These are phyloP conservation scores for Geotrichum restrictum DNA, from an alignment of 1,139 yeast genomes.

Conservation along the genomic window DNA sequence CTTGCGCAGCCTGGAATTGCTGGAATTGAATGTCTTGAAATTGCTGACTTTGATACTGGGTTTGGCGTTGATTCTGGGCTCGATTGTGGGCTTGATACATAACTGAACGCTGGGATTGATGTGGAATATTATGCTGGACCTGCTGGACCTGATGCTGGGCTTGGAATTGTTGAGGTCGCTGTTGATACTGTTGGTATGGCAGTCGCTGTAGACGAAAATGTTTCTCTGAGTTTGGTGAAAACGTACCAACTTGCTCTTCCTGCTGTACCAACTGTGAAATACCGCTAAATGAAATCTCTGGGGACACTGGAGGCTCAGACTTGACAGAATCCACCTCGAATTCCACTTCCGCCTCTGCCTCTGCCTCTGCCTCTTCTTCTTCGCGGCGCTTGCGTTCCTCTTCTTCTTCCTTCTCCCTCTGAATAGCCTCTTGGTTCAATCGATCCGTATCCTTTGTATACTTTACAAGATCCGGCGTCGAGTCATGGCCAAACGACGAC, in stretches of 20 bases:
- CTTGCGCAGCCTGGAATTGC: too few relatives aligned
- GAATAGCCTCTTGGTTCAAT: constrained; percentile 9
- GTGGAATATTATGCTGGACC: too few relatives aligned
- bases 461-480: constrained; percentile 5
- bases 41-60: too few relatives aligned
- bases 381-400: neutral
- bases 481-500: constrained; percentile 10
- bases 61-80: too few relatives aligned
- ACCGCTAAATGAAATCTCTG: neutral
- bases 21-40: too few relatives aligned
- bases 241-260: neutral
- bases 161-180: too few relatives aligned
- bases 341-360: neutral
- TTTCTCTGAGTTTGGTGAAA: too few relatives aligned
- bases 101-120: too few relatives aligned
- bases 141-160: too few relatives aligned
- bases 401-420: neutral
- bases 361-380: neutral
- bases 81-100: too few relatives aligned
- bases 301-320: neutral
- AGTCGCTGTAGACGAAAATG: too few relatives aligned
- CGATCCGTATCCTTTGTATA: constrained; percentile 17
- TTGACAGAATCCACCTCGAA: neutral
- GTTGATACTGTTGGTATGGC: too few relatives aligned
- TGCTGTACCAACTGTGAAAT: neutral